A percentile compares a stretch with the other conserved stretches of the same genome.
phyloP scores from a whole-genome alignment of 2,329 filamentous ascomycete genomes.

The Pseudogymnoascus sp. region DNA sequence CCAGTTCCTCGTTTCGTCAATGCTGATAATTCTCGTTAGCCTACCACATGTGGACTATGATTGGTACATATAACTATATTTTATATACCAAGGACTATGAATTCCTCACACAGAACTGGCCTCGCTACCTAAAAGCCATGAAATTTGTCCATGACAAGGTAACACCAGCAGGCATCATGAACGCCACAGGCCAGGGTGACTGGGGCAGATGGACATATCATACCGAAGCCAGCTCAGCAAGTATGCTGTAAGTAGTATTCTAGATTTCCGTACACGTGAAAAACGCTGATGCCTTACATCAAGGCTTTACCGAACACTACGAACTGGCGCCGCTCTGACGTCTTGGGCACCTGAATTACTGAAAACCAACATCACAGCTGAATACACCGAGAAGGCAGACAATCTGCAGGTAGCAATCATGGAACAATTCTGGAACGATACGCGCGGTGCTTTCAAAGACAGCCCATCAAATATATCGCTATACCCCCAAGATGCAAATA shows the following conservation, averaged over 20 bases:
- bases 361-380: not conserved
- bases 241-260: constrained; percentile 33
- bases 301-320: constrained; percentile 42
- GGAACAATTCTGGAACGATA: not conserved
- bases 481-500: constrained; percentile 55
- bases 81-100: constrained; percentile 40
- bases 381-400: not conserved
- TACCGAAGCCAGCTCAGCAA: constrained; percentile 40
- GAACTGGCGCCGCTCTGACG: constrained; percentile 41
- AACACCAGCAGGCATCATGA: constrained; percentile 33
- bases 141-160: constrained; percentile 39
- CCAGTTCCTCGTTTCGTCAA: not conserved
- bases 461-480: constrained; percentile 46
- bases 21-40: not conserved
- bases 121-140: constrained; percentile 43
- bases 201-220: constrained; percentile 42
- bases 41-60: constrained; percentile 42
- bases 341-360: constrained; percentile 29
- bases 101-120: constrained; percentile 40
- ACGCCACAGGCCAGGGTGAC: constrained; percentile 40
- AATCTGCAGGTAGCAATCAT: not conserved
- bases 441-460: not conserved
- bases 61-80: constrained; percentile 46
- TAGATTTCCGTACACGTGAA: not conserved
- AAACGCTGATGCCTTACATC: not conserved